phyloP scores from a whole-genome alignment of 2,329 filamentous ascomycete genomes.

The Neoscytalidium dimidiatum region DNA sequence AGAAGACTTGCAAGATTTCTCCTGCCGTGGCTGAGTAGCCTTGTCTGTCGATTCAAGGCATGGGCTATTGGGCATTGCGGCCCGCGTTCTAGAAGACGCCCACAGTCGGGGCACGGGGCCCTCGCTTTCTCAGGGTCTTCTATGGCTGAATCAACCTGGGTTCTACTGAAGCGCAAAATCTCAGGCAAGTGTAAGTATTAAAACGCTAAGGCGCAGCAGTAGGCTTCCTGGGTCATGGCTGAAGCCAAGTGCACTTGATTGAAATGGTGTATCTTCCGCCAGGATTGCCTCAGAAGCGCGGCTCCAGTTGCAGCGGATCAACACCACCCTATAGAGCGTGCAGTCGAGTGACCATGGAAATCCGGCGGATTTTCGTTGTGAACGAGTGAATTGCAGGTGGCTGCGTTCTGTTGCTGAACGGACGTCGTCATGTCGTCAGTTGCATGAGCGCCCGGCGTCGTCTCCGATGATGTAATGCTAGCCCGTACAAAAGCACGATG shows the following conservation, averaged over 20 bases:
- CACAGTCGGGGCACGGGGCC: not conserved
- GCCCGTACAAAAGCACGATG: not conserved
- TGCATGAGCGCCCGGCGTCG: not conserved
- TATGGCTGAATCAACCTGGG: not conserved
- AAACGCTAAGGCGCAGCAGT: not conserved
- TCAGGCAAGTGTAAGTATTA: not conserved
- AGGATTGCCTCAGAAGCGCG: not conserved
- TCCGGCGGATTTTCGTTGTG: not conserved
- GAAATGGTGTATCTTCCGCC: not conserved
- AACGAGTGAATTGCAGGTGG: not conserved
- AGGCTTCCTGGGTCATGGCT: not conserved
- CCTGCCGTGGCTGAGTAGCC: not conserved
- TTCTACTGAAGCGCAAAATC: not conserved
- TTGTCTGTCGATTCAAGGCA: not conserved
- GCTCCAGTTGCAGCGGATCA: not conserved
- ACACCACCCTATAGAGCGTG: not conserved
- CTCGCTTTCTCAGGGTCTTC: not conserved
- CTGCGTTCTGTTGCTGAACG: not conserved
- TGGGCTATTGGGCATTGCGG: not conserved
- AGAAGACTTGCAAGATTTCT: not conserved
- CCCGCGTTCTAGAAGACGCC: not conserved
- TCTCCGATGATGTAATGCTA: conserved; percentile 7
- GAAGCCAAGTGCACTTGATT: too few species aligned
- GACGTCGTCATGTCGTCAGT: conserved; percentile 6
- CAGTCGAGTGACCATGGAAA: not conserved